phyloP scores from a whole-genome alignment of 2,329 filamentous ascomycete species.

The Tothia fuscella region DNA sequence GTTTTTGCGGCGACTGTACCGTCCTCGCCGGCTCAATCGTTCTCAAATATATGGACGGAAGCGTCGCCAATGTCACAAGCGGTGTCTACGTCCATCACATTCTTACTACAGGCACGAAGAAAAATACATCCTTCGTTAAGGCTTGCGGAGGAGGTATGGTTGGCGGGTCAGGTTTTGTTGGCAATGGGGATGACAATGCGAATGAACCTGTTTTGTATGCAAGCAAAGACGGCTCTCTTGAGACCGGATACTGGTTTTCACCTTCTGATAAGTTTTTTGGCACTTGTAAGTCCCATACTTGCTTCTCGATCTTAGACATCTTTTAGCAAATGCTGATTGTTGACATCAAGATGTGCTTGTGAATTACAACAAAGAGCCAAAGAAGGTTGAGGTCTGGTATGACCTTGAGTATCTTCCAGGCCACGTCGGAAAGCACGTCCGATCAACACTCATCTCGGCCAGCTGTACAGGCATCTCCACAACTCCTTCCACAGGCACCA shows the following conservation, averaged over 20 bases:
- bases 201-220: constrained; percentile 5
- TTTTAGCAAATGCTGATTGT: too few relatives aligned
- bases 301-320: too few relatives aligned
- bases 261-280: constrained; percentile 4
- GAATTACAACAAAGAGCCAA: constrained; percentile 11
- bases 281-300: too few relatives aligned
- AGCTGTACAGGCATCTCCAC: too few relatives aligned
- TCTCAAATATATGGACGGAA: constrained; percentile 6
- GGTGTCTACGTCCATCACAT: constrained; percentile 9
- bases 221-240: background rate
- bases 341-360: constrained; percentile 9
- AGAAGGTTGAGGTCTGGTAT: constrained; percentile 1
- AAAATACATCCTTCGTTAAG: constrained; percentile 4
- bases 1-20: constrained; percentile 7
- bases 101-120: constrained; percentile 6
- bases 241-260: constrained; percentile 5
- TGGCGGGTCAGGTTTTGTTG: constrained; percentile 3
- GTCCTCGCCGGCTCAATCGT: constrained; percentile 2
- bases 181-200: constrained; percentile 8
- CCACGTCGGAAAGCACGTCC: constrained; percentile 3
- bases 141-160: constrained; percentile 1
- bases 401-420: constrained; percentile 9
- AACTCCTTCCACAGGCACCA: background rate
- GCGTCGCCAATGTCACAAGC: background rate
- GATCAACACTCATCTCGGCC: constrained; percentile 3